Evolutionary conservation across 129 eudicot genomes (phyloP).

Genomic region (Saussurea involucrata): DNA sequence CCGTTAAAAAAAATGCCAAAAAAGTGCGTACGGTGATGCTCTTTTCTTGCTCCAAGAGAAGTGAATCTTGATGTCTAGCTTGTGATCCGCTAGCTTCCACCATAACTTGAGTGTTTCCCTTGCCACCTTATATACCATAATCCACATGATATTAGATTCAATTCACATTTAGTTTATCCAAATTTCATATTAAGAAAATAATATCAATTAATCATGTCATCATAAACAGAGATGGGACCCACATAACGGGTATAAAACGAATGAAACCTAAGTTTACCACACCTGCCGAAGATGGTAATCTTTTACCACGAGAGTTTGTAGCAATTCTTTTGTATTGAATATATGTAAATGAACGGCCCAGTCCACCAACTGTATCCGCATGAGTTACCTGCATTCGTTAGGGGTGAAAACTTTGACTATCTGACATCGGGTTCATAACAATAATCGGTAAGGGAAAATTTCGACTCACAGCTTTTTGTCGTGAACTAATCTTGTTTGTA

Average conservation of each 20-base stretch:
- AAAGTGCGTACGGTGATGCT: background rate
- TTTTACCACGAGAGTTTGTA: background rate
- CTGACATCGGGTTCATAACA: background rate
- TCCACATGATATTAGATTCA: constrained; percentile 13
- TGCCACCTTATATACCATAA: constrained; percentile 21
- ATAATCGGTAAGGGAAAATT: background rate
- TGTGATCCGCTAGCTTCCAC: background rate
- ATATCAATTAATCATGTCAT: background rate
- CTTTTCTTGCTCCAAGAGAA: background rate
- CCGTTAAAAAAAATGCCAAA: background rate
- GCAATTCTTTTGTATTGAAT: background rate
- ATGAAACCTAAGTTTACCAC: background rate
- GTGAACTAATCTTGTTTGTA: background rate
- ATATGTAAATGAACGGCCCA: background rate
- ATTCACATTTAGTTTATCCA: background rate
- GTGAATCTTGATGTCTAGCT: constrained; percentile 3
- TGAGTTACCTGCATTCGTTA: constrained; percentile 12
- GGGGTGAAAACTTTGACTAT: background rate
- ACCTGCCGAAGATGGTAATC: background rate
- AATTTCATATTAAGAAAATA: background rate
- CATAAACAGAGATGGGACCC: background rate
- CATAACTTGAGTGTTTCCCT: constrained; percentile 8
- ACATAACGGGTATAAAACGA: background rate
- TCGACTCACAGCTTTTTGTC: constrained; percentile 14
- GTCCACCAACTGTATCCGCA: background rate